Base-by-base conservation (phyloP, 768 basidiomycete genomes). In the Leccinellum rugosiceps region DNA sequence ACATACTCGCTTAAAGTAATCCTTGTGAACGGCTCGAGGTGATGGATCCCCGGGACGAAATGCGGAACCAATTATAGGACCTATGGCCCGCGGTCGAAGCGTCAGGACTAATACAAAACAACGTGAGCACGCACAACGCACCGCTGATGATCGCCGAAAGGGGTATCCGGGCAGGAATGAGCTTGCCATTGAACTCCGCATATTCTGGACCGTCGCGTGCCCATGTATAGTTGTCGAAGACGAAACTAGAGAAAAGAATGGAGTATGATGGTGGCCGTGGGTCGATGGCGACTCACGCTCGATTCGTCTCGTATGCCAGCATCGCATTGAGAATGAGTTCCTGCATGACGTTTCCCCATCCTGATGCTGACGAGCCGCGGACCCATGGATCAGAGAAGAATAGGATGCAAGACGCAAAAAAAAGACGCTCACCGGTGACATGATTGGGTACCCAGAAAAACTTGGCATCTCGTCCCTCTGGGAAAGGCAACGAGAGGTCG, bases 301-400 rank as follows among this genome's bases (percentile, higher is more conserved):
- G 69, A 30, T 76, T 76, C 0, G 81, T 66, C 2, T 71, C 65
- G 49, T 78, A 74, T 0, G 83, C 79, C 3, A 87, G 68, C 45
- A 81, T 72, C 0, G 82, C 75, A 49, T 80, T 78, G 48, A 85
- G 62, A 4, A 86, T 52, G 56, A 83, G 76, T 57, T 85, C 84
- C 58, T 87, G 82, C 75, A 86, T 73, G 9, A 69, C 76, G 53
- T 87, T 87, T 3, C 84, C 85, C 83, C 83, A 86, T 3, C 85
- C 86, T 44, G 77, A 75, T 9, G 64, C 82, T 82, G 9, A 57
- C 11, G 15, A n/a, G 32, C 56, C 6, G 64, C 30, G n/a, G 15
- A 4, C 15, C 19, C 3, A 4, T 6, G 7, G 25, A 23, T 1
- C 26, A 31, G 1, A 28, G 1, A 13, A 4, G 4, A 25, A n/a